These are phyloP conservation scores for Schizochytrium sp. DNA, from an alignment of 108 stramenopile genomes.

Conservation along the genomic window DNA sequence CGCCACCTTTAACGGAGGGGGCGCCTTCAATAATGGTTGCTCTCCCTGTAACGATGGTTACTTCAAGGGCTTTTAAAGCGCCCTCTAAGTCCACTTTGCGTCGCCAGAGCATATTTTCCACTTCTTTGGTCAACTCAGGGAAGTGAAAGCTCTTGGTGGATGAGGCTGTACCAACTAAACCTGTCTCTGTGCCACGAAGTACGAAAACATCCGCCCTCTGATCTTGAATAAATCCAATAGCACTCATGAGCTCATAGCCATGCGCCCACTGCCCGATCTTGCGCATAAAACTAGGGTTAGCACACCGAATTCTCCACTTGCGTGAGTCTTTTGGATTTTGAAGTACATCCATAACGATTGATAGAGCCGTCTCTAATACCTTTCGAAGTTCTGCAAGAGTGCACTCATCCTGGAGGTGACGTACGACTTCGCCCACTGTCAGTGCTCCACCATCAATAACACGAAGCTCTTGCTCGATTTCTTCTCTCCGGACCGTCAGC, in stretches of 20 bases:
- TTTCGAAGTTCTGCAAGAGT: conserved; percentile 6
- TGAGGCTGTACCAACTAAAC: not conserved
- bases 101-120: conserved; percentile 32
- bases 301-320: conserved; percentile 8
- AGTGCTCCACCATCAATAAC: not conserved
- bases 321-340: conserved; percentile 9
- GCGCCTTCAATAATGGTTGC: not conserved
- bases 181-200: not conserved
- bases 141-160: not conserved
- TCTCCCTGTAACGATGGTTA: conserved; percentile 30
- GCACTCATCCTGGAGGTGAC: conserved; percentile 20
- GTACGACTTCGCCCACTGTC: not conserved
- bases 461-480: conserved; percentile 51
- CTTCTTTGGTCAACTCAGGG: conserved; percentile 8
- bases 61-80: conserved; percentile 31
- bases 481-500: not conserved
- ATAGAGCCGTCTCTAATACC: not conserved
- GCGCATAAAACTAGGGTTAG: not conserved
- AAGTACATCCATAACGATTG: conserved; percentile 1
- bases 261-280: conserved; percentile 21
- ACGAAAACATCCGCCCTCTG: not conserved
- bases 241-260: not conserved
- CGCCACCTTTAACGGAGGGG: not conserved
- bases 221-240: not conserved
- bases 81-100: conserved; percentile 46